Evolutionary conservation across 1,139 yeast genomes (phyloP), one percentile per base, ranked within the genome.

Genomic region (Saccharomyces hybrid): DNA sequence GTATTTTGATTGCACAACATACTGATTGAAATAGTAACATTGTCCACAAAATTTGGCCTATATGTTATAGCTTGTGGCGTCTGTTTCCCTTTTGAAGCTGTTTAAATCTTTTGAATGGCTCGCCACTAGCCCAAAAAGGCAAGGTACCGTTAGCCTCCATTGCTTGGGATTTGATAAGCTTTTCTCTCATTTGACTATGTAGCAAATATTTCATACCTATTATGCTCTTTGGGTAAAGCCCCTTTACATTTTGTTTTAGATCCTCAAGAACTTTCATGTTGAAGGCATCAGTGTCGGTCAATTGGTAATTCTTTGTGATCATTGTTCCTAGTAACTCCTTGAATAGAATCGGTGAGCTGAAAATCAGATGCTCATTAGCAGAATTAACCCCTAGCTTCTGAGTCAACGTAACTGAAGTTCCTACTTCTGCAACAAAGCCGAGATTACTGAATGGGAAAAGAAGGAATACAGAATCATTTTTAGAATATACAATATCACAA

Each of bases 361-460:
- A 78, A 56, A 88, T 75, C 50, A 90, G 73, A 1, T 90, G 90
- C 69, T 89, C 95, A 53, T 84, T 78, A 12, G 95, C 84, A 60
- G 77, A 78, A 57, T 89, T 82, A 74, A 86, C 75, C 1, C 97
- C 97, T 57, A 89, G 75, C 65, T 95, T 78, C 60, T 78, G 72
- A 50, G 85, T 81, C 55, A 89, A 75, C 8, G 93, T 81, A n/a
- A 83, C 81, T 14, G 90, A 83, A 3, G 88, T 73, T 6, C 84
- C 89, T 54, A 96, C 95, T 71, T 90, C 97, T 53, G 88, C 82
- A 5, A 86, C 93, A 64, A 90, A 78, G 2, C 96, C 96, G 65
- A 90, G 78, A 67, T 85, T 86, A 53, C 93, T 82, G 70, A 89
- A 89, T 14, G 97, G 97, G 31, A 87, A 78, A 67, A 85, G 75